Evolutionary conservation across 2,329 filamentous ascomycete species (phyloP).

Genomic region (Stagonosporopsis tanaceti): DNA sequence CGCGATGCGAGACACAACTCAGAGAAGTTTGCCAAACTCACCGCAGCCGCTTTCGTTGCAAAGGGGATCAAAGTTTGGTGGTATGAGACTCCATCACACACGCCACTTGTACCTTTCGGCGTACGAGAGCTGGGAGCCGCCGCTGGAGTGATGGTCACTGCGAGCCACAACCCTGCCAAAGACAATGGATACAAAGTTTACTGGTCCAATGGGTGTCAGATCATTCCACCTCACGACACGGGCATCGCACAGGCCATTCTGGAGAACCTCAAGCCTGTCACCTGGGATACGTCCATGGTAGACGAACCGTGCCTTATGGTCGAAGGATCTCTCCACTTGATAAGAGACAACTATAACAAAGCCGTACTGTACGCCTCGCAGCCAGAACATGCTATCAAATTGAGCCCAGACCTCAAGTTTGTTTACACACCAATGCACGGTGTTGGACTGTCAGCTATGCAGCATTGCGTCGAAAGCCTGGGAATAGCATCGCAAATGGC

Average conservation of each 20-base stretch:
- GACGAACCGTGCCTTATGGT: slow-evolving; percentile 51
- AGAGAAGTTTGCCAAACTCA: slow-evolving; percentile 65
- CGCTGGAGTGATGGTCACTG: slow-evolving; percentile 72
- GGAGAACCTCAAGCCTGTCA: slow-evolving; percentile 61
- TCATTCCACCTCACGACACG: slow-evolving; percentile 68
- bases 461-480: slow-evolving; percentile 49
- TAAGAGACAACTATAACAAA: slow-evolving; percentile 55
- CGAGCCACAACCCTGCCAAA: slow-evolving; percentile 69
- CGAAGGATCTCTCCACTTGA: slow-evolving; percentile 52
- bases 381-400: slow-evolving; percentile 34
- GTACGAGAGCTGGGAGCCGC: slow-evolving; percentile 62
- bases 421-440: slow-evolving; percentile 67
- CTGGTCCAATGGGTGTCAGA: slow-evolving; percentile 70
- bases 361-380: slow-evolving; percentile 53
- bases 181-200: slow-evolving; percentile 76
- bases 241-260: slow-evolving; percentile 66
- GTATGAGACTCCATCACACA: slow-evolving; percentile 65
- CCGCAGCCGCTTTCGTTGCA: slow-evolving; percentile 66
- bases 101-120: slow-evolving; percentile 69
- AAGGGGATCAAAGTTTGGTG: slow-evolving; percentile 67
- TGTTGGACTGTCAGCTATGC: slow-evolving; percentile 60
- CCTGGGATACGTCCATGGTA: slow-evolving; percentile 56
- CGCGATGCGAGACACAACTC: slow-evolving; percentile 71
- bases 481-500: slow-evolving; percentile 55
- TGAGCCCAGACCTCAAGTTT: slow-evolving; percentile 50